phyloP scores from a whole-genome alignment of 2,329 filamentous ascomycete species.

The Stemphylium beticola region DNA sequence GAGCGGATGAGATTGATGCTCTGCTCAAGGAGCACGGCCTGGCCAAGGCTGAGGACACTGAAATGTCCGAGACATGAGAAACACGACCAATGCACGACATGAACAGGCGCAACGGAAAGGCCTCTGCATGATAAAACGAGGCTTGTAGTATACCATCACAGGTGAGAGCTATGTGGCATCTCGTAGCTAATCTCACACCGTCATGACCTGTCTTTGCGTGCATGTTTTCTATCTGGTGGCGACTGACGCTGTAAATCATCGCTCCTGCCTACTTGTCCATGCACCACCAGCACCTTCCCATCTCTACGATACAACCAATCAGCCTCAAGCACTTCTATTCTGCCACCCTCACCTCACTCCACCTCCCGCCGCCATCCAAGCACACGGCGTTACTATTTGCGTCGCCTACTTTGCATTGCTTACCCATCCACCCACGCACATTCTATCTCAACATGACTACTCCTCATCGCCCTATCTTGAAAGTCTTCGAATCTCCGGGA shows the following conservation, averaged over 20 bases:
- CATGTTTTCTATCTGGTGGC: neutral
- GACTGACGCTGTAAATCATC: neutral
- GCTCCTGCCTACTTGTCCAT: slow-evolving; percentile 1
- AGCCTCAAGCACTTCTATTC: neutral
- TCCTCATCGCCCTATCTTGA: slow-evolving; percentile 19
- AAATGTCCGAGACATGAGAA: slow-evolving; percentile 44
- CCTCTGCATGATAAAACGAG: slow-evolving; percentile 36
- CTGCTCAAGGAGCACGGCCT: slow-evolving; percentile 94
- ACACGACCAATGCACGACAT: slow-evolving; percentile 28
- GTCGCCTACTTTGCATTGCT: slow-evolving; percentile 29
- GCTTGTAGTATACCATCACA: slow-evolving; percentile 42
- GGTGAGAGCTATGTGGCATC: slow-evolving; percentile 37
- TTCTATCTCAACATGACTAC: slow-evolving; percentile 34
- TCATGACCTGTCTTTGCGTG: slow-evolving; percentile 24
- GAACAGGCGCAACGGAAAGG: slow-evolving; percentile 29
- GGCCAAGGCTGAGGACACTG: slow-evolving; percentile 66
- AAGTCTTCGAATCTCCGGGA: slow-evolving; percentile 8
- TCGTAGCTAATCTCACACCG: slow-evolving; percentile 33
- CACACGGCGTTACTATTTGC: slow-evolving; percentile 15
- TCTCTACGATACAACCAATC: neutral
- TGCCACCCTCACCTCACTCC: slow-evolving; percentile 9
- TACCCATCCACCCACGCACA: slow-evolving; percentile 21
- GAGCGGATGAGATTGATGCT: slow-evolving; percentile 92
- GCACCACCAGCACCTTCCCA: neutral
- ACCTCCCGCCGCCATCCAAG: neutral